Evolutionary conservation across 2,329 filamentous ascomycete species (phyloP).

Genomic region (Epichloe scottii): DNA sequence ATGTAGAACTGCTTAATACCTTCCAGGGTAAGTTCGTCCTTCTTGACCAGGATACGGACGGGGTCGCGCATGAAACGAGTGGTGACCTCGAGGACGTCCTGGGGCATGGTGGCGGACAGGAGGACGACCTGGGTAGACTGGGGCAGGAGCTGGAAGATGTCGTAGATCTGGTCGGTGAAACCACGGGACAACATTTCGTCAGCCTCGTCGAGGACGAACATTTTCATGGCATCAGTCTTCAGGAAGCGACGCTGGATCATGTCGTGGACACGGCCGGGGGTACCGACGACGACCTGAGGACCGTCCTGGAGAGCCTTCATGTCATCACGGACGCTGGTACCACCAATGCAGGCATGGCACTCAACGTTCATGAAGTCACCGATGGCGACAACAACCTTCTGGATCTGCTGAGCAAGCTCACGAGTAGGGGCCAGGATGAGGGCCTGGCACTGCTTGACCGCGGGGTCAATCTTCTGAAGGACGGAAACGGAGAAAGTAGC

Average conservation of each 20-base stretch:
- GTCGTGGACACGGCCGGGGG: slow-evolving; percentile 95
- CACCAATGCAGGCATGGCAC: slow-evolving; percentile 98
- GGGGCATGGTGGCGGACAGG: slow-evolving; percentile 95
- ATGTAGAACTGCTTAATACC: slow-evolving; percentile 99
- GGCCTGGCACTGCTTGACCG: slow-evolving; percentile 93
- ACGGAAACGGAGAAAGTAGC: slow-evolving; percentile 99
- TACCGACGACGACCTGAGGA: slow-evolving; percentile 94
- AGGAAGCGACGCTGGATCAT: slow-evolving; percentile 98
- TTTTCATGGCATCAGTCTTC: slow-evolving; percentile 97
- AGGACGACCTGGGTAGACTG: slow-evolving; percentile 98
- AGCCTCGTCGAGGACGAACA: slow-evolving; percentile 98
- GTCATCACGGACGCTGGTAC: slow-evolving; percentile 94
- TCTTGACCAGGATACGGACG: slow-evolving; percentile 98
- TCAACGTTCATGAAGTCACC: slow-evolving; percentile 99
- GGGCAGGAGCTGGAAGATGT: slow-evolving; percentile 97
- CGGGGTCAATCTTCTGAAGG: slow-evolving; percentile 95
- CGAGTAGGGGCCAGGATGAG: slow-evolving; percentile 95
- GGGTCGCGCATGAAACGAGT: slow-evolving; percentile 99
- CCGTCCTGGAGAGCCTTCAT: slow-evolving; percentile 96
- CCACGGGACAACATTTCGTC: slow-evolving; percentile 99
- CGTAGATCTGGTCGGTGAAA: slow-evolving; percentile 99
- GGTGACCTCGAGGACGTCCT: slow-evolving; percentile 97
- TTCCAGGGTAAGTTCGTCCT: slow-evolving; percentile 97
- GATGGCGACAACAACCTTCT: slow-evolving; percentile 97
- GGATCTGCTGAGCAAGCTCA: slow-evolving; percentile 97